These are phyloP conservation scores for Aspergillus thermomutatus DNA, from an alignment of 2,329 filamentous ascomycete species.

Conservation along the genomic window DNA sequence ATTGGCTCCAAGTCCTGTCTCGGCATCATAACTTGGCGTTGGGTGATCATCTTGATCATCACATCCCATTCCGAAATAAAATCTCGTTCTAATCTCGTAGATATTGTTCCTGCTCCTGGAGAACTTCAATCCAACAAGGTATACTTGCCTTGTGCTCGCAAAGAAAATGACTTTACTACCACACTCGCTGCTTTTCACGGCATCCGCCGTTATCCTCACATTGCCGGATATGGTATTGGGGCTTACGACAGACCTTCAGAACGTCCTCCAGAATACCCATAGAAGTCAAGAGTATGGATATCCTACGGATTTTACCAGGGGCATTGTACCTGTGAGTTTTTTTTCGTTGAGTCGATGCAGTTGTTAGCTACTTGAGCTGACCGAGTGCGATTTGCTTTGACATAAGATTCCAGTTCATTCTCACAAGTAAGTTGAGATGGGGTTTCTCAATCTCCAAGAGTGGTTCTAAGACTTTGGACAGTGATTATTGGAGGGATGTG, in stretches of 20 bases:
- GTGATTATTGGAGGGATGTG: constrained; percentile 55
- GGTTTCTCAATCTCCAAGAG: not conserved
- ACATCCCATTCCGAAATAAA: not conserved
- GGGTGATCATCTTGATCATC: not conserved
- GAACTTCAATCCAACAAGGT: not conserved
- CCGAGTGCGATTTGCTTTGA: constrained; percentile 3
- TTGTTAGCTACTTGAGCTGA: not conserved
- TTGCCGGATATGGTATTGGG: constrained; percentile 22
- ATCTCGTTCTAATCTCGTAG: not conserved
- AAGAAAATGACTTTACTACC: constrained; percentile 4
- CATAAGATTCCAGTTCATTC: constrained; percentile 40
- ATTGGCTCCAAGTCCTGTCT: constrained; percentile 9
- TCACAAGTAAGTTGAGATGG: constrained; percentile 32
- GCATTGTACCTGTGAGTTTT: constrained; percentile 52
- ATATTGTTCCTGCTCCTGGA: not conserved
- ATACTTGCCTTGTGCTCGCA: not conserved
- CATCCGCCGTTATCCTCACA: constrained; percentile 21
- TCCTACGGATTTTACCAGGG: constrained; percentile 60
- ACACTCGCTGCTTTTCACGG: constrained; percentile 15
- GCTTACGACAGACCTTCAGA: constrained; percentile 49
- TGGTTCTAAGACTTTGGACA: constrained; percentile 25
- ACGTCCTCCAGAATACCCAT: constrained; percentile 55
- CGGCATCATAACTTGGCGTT: not conserved
- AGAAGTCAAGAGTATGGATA: constrained; percentile 53
- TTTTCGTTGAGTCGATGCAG: not conserved